phyloP scores from a whole-genome alignment of 2,329 filamentous ascomycete species.

The Paracoccidioides brasiliensis region DNA sequence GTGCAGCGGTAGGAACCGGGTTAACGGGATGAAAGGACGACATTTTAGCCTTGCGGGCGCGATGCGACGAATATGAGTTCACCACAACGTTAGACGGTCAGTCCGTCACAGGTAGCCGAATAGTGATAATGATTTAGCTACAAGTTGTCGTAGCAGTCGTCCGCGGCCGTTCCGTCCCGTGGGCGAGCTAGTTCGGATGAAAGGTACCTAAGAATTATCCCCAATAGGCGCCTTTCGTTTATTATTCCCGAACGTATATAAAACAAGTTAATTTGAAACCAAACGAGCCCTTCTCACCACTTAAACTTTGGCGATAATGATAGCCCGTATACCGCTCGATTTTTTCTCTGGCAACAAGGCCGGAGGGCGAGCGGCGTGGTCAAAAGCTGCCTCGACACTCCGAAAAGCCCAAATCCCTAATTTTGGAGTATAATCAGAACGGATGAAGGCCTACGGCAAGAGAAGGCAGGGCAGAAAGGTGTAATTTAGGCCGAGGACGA shows the following conservation, averaged over 20 bases:
- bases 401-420: neutral
- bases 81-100: slow-evolving; percentile 11
- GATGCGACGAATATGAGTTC: slow-evolving; percentile 17
- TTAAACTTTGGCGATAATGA: neutral
- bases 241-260: neutral
- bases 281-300: neutral
- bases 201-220: too few relatives aligned
- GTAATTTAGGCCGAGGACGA: neutral
- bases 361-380: neutral
- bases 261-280: too few relatives aligned
- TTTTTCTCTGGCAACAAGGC: neutral
- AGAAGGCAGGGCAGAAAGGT: neutral
- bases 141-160: neutral
- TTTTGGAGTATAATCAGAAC: neutral
- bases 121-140: neutral
- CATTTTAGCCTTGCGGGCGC: slow-evolving; percentile 32
- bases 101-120: neutral
- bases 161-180: neutral
- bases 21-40: slow-evolving; percentile 50
- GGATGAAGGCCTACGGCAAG: neutral
- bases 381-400: neutral
- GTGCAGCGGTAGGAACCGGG: slow-evolving; percentile 37
- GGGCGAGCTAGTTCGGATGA: too few relatives aligned
- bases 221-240: neutral
- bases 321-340: neutral